Evolutionary conservation across 192 early-diverging fungal species (phyloP), one percentile per base, ranked within the genome.

Genomic region (Entrophospora sp.): DNA sequence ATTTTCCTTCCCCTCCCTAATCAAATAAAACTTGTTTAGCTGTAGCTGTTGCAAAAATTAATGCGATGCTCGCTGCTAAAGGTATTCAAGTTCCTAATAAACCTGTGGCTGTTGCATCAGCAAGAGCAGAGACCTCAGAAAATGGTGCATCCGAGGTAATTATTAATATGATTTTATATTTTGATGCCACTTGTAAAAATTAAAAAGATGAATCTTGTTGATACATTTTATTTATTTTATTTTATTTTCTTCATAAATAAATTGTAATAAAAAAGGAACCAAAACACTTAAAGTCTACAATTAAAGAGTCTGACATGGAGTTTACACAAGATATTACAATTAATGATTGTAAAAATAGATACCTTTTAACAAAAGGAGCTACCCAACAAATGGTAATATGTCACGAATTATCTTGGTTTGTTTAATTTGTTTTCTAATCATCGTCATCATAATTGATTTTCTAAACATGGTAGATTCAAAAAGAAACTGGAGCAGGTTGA

Each of bases 291-390:
- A 42, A 60, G 12, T 24, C 22, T 34, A 61, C 67, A 4, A 61
- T 31, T 4, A 78, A 71, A 35, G 74, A 78, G 4, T 42, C 70
- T 16, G 71, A 78, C 40, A 34, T 57, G 35, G 80, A 81, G 51
- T 89, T 89, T 46, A 62, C 77, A 2, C 70, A 69, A 16, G 83
- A 91, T 31, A 80, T 94, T 58, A 78, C 80, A 44, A 95, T 95
- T 66, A 95, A 95, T 72, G 81, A 89, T 52, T 75, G 90, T 10
- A 82, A 80, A 40, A 90, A 95, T 66, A 79, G 91, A 27, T 92
- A 92, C 69, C 62, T 82, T 25, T 73, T 95, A 40, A 92, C 91
- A 8, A 90, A 91, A 49, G 82, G 85, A 8, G 74, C 83, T 0
- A 88, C 88, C 5, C 91, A 93, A 72, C 70, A 75, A 14, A 71